Evolutionary conservation across 805 yeast species (phyloP).

Genomic region (Myxozyma mucilagina): DNA sequence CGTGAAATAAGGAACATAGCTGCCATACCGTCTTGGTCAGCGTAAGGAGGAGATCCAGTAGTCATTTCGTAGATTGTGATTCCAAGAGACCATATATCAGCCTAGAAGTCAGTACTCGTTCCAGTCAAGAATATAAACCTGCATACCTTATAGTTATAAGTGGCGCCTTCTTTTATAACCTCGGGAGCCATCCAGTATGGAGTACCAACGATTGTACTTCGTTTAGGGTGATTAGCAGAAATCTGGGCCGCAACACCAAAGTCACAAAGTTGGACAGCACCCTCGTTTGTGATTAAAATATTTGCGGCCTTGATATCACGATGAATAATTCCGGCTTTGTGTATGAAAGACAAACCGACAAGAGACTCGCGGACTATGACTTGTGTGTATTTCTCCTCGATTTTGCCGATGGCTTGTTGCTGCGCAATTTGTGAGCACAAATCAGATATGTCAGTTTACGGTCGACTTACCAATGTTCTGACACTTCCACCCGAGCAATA

Average conservation of each 20-base stretch:
- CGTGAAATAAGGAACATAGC: conserved; percentile 94
- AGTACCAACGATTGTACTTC: conserved; percentile 85
- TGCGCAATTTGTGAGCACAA: background rate
- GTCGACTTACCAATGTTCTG: conserved; percentile 56
- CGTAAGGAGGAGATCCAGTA: conserved; percentile 96
- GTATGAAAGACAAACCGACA: conserved; percentile 76
- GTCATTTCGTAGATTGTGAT: conserved; percentile 92
- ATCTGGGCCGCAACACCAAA: conserved; percentile 98
- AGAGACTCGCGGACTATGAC: conserved; percentile 83
- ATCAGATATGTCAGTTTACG: background rate
- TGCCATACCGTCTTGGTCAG: conserved; percentile 90
- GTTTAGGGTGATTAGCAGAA: conserved; percentile 67
- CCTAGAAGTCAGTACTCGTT: conserved; percentile 41
- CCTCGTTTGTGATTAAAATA: conserved; percentile 83
- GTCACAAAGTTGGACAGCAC: conserved; percentile 88
- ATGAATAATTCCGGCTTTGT: conserved; percentile 87
- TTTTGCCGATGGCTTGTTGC: conserved; percentile 52
- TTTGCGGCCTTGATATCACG: conserved; percentile 97
- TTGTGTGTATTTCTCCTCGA: conserved; percentile 81
- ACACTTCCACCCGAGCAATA: conserved; percentile 95
- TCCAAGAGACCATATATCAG: conserved; percentile 97
- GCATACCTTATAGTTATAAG: conserved; percentile 51
- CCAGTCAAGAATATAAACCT: background rate
- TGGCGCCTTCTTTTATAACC: conserved; percentile 47
- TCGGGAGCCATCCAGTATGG: conserved; percentile 62